Percentiles rank a stretch among this genome's conserved stretches.
Evolutionary conservation across 352 stramenopile genomes (phyloP).

Genomic region (Phytophthora boehmeriae): DNA sequence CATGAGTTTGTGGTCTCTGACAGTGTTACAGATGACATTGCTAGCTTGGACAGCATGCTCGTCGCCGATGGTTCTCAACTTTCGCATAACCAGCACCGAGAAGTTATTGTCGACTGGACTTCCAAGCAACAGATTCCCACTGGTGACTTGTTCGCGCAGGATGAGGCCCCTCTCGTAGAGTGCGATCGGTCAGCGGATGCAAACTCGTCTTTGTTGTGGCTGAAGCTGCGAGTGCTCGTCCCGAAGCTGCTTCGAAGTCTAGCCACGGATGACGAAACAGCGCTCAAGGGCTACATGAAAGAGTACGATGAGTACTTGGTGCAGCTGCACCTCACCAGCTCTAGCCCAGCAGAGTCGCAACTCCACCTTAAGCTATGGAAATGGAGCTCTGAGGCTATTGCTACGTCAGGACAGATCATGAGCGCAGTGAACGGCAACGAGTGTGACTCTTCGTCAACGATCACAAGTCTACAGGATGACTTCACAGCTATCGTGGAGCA

Average conservation of each 20-base stretch:
- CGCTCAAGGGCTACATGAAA: constrained; percentile 28
- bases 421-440: constrained; percentile 16
- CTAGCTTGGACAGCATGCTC: constrained; percentile 51
- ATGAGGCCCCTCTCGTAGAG: constrained; percentile 51
- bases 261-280: constrained; percentile 30
- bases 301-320: constrained; percentile 44
- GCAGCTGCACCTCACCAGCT: constrained; percentile 25
- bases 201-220: constrained; percentile 55
- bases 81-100: constrained; percentile 82
- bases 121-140: constrained; percentile 39
- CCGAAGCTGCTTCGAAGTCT: constrained; percentile 55
- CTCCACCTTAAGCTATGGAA: constrained; percentile 54
- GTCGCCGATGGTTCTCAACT: constrained; percentile 36
- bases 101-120: constrained; percentile 79
- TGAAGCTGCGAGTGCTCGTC: constrained; percentile 61
- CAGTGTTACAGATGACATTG: constrained; percentile 45
- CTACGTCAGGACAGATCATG: constrained; percentile 17
- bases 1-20: constrained; percentile 54
- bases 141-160: constrained; percentile 46
- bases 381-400: constrained; percentile 49
- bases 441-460: constrained; percentile 19
- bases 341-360: constrained; percentile 13
- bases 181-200: constrained; percentile 72
- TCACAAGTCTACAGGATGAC: constrained; percentile 32
- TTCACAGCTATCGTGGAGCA: constrained; percentile 36